Evolutionary conservation across 176 grass and related monocot genomes (phyloP).

Genomic region (Phoenix roebelenii): DNA sequence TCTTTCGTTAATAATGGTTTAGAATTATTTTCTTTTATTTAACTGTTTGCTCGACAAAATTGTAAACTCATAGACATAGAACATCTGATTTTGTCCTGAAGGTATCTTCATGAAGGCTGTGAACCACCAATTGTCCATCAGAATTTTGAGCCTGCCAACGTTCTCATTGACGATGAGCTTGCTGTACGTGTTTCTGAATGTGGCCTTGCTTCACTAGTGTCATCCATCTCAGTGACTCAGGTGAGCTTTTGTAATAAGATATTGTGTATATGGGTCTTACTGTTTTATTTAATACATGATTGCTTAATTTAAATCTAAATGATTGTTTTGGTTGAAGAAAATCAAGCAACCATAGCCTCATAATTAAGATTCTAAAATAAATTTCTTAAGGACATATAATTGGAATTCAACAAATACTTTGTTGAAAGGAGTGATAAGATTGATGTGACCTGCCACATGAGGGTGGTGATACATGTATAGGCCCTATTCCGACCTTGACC

Average conservation of each 20-base stretch:
- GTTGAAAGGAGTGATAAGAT: too few species aligned
- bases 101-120: slow-evolving; percentile 76
- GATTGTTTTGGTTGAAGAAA: too few species aligned
- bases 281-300: too few species aligned
- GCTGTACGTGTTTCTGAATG: slow-evolving; percentile 66
- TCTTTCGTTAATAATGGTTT: neutral
- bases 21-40: neutral
- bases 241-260: slow-evolving; percentile 23
- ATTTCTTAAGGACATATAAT: too few species aligned
- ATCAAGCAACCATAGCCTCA: too few species aligned
- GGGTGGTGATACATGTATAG: too few species aligned
- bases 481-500: too few species aligned
- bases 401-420: too few species aligned
- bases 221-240: slow-evolving; percentile 58
- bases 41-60: neutral
- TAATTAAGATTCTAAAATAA: too few species aligned
- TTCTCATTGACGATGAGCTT: slow-evolving; percentile 71
- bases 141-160: slow-evolving; percentile 68
- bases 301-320: too few species aligned
- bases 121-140: slow-evolving; percentile 70
- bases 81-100: slow-evolving; percentile 25
- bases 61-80: neutral
- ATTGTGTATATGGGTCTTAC: too few species aligned
- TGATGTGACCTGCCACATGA: too few species aligned
- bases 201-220: slow-evolving; percentile 50